Conservation (phyloP, 208 protist species). For the Zelonia costaricensis region DNA sequence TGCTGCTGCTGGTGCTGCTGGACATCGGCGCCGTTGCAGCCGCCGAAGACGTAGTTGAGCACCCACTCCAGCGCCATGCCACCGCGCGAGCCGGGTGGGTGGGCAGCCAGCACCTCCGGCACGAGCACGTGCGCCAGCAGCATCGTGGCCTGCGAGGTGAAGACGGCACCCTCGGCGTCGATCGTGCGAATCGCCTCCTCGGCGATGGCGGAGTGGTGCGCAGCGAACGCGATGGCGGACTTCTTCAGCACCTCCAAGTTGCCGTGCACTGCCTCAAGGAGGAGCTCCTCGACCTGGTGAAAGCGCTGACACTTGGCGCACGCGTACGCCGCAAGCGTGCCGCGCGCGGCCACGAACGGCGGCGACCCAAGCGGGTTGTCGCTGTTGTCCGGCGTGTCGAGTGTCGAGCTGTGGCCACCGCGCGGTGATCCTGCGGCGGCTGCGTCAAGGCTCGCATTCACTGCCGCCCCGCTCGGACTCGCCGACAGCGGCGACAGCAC, state of each 20-base stretch:
- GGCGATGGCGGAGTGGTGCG: conserved; percentile 41
- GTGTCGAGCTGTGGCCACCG: no score
- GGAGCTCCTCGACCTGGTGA: conserved; percentile 26
- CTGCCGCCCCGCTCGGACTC: background rate
- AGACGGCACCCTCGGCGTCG: conserved; percentile 36
- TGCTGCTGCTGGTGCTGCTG: conserved; percentile 32
- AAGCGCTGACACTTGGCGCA: conserved; percentile 33
- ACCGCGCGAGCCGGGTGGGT: conserved; percentile 42
- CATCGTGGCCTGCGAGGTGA: conserved; percentile 57
- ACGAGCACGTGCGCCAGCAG: conserved; percentile 54
- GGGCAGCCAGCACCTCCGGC: conserved; percentile 44
- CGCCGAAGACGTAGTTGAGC: conserved; percentile 52
- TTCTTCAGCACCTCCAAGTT: conserved; percentile 36
- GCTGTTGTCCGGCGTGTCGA: background rate
- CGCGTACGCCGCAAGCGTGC: conserved; percentile 11
- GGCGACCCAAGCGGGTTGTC: background rate
- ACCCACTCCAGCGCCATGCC: conserved; percentile 46
- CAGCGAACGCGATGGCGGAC: conserved; percentile 29
- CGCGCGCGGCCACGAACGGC: conserved; percentile 9
- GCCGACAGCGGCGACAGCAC: background rate
- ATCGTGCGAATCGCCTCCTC: conserved; percentile 41
- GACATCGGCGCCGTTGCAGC: conserved; percentile 36
- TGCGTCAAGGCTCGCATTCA: no score
- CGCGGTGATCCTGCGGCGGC: no score
- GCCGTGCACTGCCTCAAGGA: conserved; percentile 22